Percentiles rank a stretch among this genome's conserved stretches.
Conservation (phyloP, 2,329 filamentous ascomycete species). For the Bertia moriformis region DNA sequence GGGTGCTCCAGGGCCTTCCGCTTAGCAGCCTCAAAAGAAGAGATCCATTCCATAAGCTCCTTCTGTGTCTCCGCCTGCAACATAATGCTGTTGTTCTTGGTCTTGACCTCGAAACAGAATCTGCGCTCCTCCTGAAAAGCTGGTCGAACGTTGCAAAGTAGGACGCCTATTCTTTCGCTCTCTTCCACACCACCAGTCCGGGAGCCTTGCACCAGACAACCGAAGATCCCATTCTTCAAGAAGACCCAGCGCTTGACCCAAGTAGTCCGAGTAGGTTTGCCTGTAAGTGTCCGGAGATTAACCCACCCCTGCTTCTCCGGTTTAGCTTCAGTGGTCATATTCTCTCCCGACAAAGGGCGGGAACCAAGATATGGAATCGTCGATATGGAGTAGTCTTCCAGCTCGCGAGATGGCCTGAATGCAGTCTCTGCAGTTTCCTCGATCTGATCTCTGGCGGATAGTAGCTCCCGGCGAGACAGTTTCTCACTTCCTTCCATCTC, state of each 20-base stretch:
- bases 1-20: constrained; percentile 48
- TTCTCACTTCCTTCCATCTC: constrained; percentile 59
- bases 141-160: constrained; percentile 57
- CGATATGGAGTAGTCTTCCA: constrained; percentile 55
- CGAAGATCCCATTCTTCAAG: constrained; percentile 60
- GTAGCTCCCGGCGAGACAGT: constrained; percentile 49
- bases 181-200: constrained; percentile 60
- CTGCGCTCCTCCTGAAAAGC: constrained; percentile 58
- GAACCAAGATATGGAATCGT: constrained; percentile 54
- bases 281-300: constrained; percentile 48
- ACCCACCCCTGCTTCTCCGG: constrained; percentile 61
- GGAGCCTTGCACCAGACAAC: constrained; percentile 52
- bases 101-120: constrained; percentile 67
- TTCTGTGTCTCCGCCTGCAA: constrained; percentile 58
- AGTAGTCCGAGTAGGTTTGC: constrained; percentile 51
- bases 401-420: constrained; percentile 49
- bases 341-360: constrained; percentile 22
- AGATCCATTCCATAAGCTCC: constrained; percentile 58
- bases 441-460: constrained; percentile 49
- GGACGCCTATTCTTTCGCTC: constrained; percentile 58
- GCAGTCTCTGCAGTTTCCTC: constrained; percentile 45
- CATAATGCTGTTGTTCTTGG: constrained; percentile 54
- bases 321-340: constrained; percentile 12
- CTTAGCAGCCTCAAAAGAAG: constrained; percentile 58
- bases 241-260: constrained; percentile 64